A percentile compares a stretch with the other conserved stretches of the same genome.
phyloP scores from a whole-genome alignment of 192 early-diverging fungal species.

The Paraglomus occultum region DNA sequence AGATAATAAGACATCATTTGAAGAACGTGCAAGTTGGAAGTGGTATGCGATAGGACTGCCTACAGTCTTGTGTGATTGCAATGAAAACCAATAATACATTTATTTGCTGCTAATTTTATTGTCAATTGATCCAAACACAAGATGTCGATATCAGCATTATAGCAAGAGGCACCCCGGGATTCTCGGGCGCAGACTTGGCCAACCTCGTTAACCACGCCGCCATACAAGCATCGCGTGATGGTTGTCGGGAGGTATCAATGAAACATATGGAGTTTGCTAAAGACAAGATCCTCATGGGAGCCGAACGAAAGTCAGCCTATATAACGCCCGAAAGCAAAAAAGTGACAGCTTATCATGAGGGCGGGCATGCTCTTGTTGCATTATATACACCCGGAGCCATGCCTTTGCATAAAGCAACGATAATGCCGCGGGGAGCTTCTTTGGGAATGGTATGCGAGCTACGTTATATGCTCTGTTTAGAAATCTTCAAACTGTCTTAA shows the following conservation, averaged over 20 bases:
- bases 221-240: conserved; percentile 87
- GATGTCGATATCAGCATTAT: conserved; percentile 81
- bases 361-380: conserved; percentile 95
- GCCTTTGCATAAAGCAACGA: conserved; percentile 97
- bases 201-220: conserved; percentile 98
- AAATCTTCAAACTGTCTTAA: neutral
- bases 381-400: conserved; percentile 93
- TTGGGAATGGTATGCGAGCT: conserved; percentile 55
- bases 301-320: conserved; percentile 89
- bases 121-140: conserved; percentile 21
- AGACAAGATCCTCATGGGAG: conserved; percentile 98
- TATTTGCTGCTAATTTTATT: neutral
- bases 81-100: too few relatives aligned
- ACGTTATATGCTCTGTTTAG: neutral
- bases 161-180: conserved; percentile 96
- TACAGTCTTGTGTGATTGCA: too few relatives aligned
- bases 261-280: conserved; percentile 95
- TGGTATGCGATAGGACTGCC: neutral
- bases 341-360: conserved; percentile 97
- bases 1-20: conserved; percentile 90
- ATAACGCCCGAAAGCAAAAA: conserved; percentile 85
- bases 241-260: conserved; percentile 67
- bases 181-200: conserved; percentile 98
- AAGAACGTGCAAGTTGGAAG: conserved; percentile 67
- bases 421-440: conserved; percentile 92